Evolutionary conservation across 148 eudicot genomes (phyloP).

Genomic region (Polygonum maritimum): DNA sequence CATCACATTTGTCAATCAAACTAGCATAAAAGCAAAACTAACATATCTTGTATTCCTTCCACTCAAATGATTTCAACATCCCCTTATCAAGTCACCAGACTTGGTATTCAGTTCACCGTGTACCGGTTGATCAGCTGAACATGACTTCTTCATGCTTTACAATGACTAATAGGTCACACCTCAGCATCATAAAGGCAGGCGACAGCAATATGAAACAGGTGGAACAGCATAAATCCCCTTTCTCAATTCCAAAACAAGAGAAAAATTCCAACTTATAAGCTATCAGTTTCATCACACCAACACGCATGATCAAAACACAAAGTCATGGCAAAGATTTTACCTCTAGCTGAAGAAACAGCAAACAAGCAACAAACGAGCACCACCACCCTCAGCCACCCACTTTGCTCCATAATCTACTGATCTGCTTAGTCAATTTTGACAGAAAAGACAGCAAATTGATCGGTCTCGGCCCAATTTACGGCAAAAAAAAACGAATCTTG

Average conservation of each 20-base stretch:
- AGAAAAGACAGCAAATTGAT: neutral
- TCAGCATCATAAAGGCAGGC: neutral
- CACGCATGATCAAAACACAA: neutral
- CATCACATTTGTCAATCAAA: neutral
- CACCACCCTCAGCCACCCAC: slow-evolving; percentile 4
- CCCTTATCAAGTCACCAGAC: neutral
- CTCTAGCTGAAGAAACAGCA: slow-evolving; percentile 32
- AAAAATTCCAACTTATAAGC: neutral
- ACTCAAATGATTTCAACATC: neutral
- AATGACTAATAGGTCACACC: neutral
- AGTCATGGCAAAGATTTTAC: slow-evolving; percentile 12
- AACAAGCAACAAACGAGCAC: slow-evolving; percentile 20
- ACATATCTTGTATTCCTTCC: neutral
- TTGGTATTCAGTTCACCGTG: neutral
- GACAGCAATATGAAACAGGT: neutral
- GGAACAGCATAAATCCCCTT: neutral
- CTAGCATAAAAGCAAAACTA: neutral
- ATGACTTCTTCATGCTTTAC: neutral
- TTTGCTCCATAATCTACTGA: slow-evolving; percentile 4
- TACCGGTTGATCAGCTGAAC: neutral
- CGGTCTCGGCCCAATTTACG: neutral
- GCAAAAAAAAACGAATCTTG: neutral
- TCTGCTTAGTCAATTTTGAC: neutral
- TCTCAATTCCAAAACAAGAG: too few relatives aligned
- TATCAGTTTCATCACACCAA: neutral